Evolutionary conservation across 2,329 filamentous ascomycete genomes (phyloP).

Genomic region (Colletotrichum sp.): DNA sequence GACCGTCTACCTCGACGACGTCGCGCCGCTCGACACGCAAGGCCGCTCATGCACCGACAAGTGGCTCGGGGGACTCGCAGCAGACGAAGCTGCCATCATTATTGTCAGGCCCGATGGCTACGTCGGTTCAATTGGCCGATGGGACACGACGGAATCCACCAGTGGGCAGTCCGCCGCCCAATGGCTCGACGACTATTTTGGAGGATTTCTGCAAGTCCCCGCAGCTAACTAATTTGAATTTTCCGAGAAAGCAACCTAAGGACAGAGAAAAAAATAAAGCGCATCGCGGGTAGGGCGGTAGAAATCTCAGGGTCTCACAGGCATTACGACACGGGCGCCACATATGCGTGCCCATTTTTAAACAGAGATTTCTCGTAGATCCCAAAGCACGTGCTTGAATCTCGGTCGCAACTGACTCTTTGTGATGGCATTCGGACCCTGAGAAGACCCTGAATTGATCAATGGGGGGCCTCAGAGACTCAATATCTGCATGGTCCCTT

Average conservation of each 20-base stretch:
- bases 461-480: neutral
- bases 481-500: neutral
- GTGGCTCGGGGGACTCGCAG: constrained; percentile 23
- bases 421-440: neutral
- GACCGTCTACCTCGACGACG: constrained; percentile 75
- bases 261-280: neutral
- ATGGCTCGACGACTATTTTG: constrained; percentile 11
- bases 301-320: neutral
- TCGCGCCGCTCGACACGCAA: constrained; percentile 58
- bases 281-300: neutral
- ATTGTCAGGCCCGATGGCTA: constrained; percentile 27
- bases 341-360: neutral
- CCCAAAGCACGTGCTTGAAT: neutral
- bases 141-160: neutral
- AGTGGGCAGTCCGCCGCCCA: neutral
- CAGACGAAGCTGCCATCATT: constrained; percentile 22
- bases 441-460: neutral
- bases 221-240: neutral
- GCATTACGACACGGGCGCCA: neutral
- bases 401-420: neutral
- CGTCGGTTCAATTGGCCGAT: constrained; percentile 23
- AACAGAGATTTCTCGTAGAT: neutral
- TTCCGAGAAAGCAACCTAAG: neutral
- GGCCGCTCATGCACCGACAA: constrained; percentile 55
- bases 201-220: constrained; percentile 10